Percentiles rank a stretch among this genome's conserved stretches.
These are phyloP conservation scores for Starmera dryadoides DNA, from an alignment of 805 yeast species.

Conservation along the genomic window DNA sequence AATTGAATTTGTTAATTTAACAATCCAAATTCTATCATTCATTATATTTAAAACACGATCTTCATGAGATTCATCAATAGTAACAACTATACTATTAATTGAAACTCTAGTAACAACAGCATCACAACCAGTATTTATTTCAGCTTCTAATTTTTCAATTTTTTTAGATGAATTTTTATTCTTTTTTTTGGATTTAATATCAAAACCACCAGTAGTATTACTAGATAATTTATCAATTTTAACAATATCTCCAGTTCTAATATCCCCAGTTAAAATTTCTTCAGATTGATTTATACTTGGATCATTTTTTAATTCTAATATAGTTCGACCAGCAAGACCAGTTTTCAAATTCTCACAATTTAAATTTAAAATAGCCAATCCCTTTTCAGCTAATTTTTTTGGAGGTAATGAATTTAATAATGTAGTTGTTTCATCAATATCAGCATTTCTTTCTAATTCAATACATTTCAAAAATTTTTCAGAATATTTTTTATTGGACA, in stretches of 20 bases:
- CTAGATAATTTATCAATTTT: slow-evolving; percentile 37
- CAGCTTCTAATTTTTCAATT: slow-evolving; percentile 14
- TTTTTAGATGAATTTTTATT: slow-evolving; percentile 1
- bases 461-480: slow-evolving; percentile 13
- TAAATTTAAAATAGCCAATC: slow-evolving; percentile 71
- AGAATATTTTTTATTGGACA: slow-evolving; percentile 5
- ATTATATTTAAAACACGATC: slow-evolving; percentile 39
- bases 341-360: slow-evolving; percentile 54
- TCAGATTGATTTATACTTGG: slow-evolving; percentile 31
- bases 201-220: slow-evolving; percentile 14
- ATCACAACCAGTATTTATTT: slow-evolving; percentile 31
- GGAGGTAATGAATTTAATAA: slow-evolving; percentile 46
- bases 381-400: slow-evolving; percentile 58
- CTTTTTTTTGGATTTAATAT: slow-evolving; percentile 12
- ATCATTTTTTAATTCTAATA: slow-evolving; percentile 57
- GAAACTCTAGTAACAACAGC: slow-evolving; percentile 62
- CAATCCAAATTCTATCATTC: slow-evolving; percentile 52
- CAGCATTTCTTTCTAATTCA: slow-evolving; percentile 14
- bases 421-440: slow-evolving; percentile 20
- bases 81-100: slow-evolving; percentile 34
- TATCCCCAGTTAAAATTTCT: slow-evolving; percentile 38
- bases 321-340: slow-evolving; percentile 71
- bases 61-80: slow-evolving; percentile 51
- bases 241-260: slow-evolving; percentile 75
- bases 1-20: slow-evolving; percentile 49